Percentiles rank a stretch among this genome's conserved stretches.
Evolutionary conservation across 2,329 filamentous ascomycete species (phyloP).

Genomic region (Cordyceps cicadae): DNA sequence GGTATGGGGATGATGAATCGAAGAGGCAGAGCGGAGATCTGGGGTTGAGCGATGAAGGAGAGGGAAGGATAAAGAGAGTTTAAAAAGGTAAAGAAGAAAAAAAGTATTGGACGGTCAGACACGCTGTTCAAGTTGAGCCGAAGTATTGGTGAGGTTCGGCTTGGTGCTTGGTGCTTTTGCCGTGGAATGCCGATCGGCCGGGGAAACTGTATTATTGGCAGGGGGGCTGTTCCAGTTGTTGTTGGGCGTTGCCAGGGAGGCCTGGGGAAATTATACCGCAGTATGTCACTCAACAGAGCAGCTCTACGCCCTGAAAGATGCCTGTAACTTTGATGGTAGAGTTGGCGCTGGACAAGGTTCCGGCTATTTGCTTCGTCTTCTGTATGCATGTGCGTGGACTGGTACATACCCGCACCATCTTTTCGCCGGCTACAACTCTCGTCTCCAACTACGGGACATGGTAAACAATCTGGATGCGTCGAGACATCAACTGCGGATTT

Average conservation of each 20-base stretch:
- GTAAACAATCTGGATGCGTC: background rate
- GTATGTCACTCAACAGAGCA: too few relatives aligned
- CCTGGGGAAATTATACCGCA: too few relatives aligned
- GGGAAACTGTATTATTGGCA: background rate
- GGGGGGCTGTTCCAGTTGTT: background rate
- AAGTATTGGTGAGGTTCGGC: slow-evolving; percentile 7
- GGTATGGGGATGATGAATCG: background rate
- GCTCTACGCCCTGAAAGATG: background rate
- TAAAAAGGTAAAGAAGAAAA: background rate
- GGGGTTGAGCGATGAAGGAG: background rate
- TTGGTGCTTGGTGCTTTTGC: slow-evolving; percentile 9
- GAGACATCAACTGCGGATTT: background rate
- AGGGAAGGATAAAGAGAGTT: background rate
- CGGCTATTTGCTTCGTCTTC: background rate
- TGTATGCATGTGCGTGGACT: too few relatives aligned
- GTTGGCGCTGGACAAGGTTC: background rate
- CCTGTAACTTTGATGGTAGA: background rate
- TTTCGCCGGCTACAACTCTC: background rate
- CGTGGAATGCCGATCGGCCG: slow-evolving; percentile 10
- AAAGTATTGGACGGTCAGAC: background rate
- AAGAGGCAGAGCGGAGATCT: background rate
- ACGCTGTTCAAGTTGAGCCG: slow-evolving; percentile 8
- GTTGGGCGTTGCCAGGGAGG: background rate
- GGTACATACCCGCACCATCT: slow-evolving; percentile 1
- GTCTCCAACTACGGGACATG: background rate